A percentile compares a stretch with the other conserved stretches of the same genome.
Evolutionary conservation across 2,329 filamentous ascomycete species (phyloP).

Genomic region (Thelonectria rubi): DNA sequence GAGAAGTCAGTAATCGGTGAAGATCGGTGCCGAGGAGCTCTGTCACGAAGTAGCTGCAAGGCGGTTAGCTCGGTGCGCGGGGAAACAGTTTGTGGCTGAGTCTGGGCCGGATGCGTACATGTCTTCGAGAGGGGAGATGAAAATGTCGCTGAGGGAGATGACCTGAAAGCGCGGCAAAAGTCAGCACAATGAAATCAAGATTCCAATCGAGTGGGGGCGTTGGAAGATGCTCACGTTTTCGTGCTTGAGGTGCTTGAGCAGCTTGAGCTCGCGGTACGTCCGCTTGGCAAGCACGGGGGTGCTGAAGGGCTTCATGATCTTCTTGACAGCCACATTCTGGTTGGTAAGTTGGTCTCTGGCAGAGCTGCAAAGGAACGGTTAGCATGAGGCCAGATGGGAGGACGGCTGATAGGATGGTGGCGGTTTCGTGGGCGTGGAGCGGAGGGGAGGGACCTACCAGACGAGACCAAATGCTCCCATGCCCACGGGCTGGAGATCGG

Average conservation of each 20-base stretch:
- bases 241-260: conserved; percentile 94
- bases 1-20: conserved; percentile 91
- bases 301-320: conserved; percentile 99
- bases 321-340: conserved; percentile 98
- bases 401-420: neutral
- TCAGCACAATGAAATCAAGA: conserved; percentile 16
- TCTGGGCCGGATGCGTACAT: conserved; percentile 70
- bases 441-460: conserved; percentile 69
- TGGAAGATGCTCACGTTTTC: conserved; percentile 76
- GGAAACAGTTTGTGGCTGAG: conserved; percentile 14
- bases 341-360: conserved; percentile 97
- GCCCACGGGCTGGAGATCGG: conserved; percentile 96
- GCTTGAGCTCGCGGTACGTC: conserved; percentile 96
- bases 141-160: conserved; percentile 98
- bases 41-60: conserved; percentile 89
- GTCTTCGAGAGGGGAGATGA: conserved; percentile 98
- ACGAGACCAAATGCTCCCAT: conserved; percentile 99
- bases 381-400: conserved; percentile 16
- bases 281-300: conserved; percentile 98
- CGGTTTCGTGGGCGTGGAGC: conserved; percentile 16
- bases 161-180: conserved; percentile 63
- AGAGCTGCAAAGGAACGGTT: conserved; percentile 67
- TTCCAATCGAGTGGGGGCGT: conserved; percentile 1
- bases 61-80: conserved; percentile 32
- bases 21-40: conserved; percentile 97